Evolutionary conservation across 108 stramenopile species (phyloP).

Genomic region (Asterionellopsis glacialis): DNA sequence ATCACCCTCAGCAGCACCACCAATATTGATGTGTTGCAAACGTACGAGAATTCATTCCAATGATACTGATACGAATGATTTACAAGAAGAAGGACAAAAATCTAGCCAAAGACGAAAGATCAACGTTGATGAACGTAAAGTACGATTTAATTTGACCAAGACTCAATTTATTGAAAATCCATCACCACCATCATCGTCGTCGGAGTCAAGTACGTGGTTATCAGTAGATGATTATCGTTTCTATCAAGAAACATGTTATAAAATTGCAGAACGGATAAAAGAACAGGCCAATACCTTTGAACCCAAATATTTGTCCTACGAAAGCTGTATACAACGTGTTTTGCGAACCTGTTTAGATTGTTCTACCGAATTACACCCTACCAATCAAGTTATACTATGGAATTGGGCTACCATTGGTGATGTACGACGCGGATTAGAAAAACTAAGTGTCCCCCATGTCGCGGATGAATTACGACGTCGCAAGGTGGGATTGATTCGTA

Average conservation of each 20-base stretch:
- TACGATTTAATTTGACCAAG: not conserved
- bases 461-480: not conserved
- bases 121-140: not conserved
- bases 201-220: not conserved
- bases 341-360: not conserved
- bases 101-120: too few relatives aligned
- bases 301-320: not conserved
- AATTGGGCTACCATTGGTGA: not conserved
- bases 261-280: not conserved
- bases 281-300: not conserved
- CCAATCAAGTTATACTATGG: not conserved
- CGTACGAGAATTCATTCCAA: too few relatives aligned
- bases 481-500: not conserved
- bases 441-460: not conserved
- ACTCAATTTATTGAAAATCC: not conserved
- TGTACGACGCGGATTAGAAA: constrained; percentile 1
- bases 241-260: not conserved
- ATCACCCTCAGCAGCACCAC: too few relatives aligned
- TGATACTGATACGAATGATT: too few relatives aligned
- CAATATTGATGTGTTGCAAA: too few relatives aligned
- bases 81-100: too few relatives aligned
- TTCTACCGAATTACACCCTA: not conserved
- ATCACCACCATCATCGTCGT: not conserved
- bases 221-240: not conserved
- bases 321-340: not conserved